Conservation (phyloP, 2,329 filamentous ascomycete genomes). For the Ilyonectria robusta region DNA sequence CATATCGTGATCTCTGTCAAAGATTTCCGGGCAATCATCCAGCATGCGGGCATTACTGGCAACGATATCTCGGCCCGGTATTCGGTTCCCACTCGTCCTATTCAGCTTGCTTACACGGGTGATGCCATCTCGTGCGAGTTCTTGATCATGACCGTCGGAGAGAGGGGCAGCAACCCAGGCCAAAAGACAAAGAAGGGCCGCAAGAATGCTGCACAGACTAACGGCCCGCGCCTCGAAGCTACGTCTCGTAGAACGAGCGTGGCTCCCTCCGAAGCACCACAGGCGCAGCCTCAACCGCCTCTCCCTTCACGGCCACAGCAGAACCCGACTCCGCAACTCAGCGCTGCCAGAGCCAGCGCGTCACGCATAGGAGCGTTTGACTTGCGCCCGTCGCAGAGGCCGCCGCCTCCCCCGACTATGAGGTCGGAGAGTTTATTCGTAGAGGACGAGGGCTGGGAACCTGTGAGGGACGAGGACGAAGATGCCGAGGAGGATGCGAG, state of each 20-base stretch:
- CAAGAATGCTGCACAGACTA: conserved; percentile 54
- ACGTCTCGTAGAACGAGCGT: conserved; percentile 61
- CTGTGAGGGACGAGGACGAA: conserved; percentile 71
- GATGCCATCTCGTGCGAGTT: conserved; percentile 82
- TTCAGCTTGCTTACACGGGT: conserved; percentile 79
- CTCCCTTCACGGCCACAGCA: conserved; percentile 48
- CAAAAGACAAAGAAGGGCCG: conserved; percentile 64
- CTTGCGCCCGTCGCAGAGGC: conserved; percentile 67
- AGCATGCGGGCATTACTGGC: conserved; percentile 79
- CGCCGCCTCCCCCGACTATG: conserved; percentile 69
- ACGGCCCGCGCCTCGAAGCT: conserved; percentile 62
- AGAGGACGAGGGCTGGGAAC: conserved; percentile 84
- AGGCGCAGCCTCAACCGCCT: conserved; percentile 40
- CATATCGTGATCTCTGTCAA: conserved; percentile 88
- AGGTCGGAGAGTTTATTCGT: conserved; percentile 80
- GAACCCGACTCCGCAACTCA: conserved; percentile 52
- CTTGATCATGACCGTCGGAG: conserved; percentile 86
- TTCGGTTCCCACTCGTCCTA: conserved; percentile 78
- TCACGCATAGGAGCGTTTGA: conserved; percentile 57
- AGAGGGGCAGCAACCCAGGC: conserved; percentile 65
- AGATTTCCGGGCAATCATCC: conserved; percentile 84
- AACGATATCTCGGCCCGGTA: conserved; percentile 78
- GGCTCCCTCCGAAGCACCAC: conserved; percentile 53
- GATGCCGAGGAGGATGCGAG: conserved; percentile 76
- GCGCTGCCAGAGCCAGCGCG: conserved; percentile 53